Percentiles rank a stretch among this genome's conserved stretches.
Evolutionary conservation across 2,329 filamentous ascomycete species (phyloP).

Genomic region (Keithomyces neogunnii): DNA sequence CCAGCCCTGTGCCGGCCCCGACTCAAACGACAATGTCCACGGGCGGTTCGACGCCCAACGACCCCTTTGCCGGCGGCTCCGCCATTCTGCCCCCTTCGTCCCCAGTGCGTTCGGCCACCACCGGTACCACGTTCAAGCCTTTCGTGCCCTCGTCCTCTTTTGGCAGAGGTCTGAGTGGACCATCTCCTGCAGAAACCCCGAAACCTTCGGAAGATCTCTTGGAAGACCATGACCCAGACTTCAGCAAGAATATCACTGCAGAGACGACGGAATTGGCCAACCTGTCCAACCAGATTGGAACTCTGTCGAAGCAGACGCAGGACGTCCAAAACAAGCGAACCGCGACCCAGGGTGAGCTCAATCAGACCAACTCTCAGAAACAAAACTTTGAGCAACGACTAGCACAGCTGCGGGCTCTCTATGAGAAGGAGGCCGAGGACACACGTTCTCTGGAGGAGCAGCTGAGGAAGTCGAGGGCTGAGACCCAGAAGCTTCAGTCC

Average conservation of each 20-base stretch:
- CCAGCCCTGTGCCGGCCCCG: slow-evolving; percentile 43
- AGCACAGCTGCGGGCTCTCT: slow-evolving; percentile 75
- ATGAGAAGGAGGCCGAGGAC: slow-evolving; percentile 87
- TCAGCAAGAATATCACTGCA: slow-evolving; percentile 77
- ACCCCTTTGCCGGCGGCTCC: slow-evolving; percentile 52
- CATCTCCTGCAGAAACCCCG: slow-evolving; percentile 55
- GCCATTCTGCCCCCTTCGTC: slow-evolving; percentile 43
- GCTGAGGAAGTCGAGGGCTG: slow-evolving; percentile 63
- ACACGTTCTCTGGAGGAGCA: slow-evolving; percentile 81
- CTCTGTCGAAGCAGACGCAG: slow-evolving; percentile 87
- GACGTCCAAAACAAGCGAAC: slow-evolving; percentile 78
- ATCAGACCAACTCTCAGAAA: slow-evolving; percentile 76
- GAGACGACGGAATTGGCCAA: slow-evolving; percentile 93
- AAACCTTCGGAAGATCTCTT: slow-evolving; percentile 67
- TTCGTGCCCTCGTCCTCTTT: slow-evolving; percentile 92
- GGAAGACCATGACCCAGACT: slow-evolving; percentile 82
- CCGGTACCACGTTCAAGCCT: slow-evolving; percentile 63
- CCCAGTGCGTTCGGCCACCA: slow-evolving; percentile 39
- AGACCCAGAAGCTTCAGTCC: slow-evolving; percentile 75
- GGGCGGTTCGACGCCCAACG: slow-evolving; percentile 58
- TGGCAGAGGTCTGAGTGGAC: slow-evolving; percentile 70
- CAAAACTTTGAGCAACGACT: slow-evolving; percentile 86
- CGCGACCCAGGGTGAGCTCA: slow-evolving; percentile 72
- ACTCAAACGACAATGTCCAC: slow-evolving; percentile 59
- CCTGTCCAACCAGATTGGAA: slow-evolving; percentile 89